Conservation (phyloP, 495 filamentous ascomycete species). For the Barbatosphaeria neglecta region DNA sequence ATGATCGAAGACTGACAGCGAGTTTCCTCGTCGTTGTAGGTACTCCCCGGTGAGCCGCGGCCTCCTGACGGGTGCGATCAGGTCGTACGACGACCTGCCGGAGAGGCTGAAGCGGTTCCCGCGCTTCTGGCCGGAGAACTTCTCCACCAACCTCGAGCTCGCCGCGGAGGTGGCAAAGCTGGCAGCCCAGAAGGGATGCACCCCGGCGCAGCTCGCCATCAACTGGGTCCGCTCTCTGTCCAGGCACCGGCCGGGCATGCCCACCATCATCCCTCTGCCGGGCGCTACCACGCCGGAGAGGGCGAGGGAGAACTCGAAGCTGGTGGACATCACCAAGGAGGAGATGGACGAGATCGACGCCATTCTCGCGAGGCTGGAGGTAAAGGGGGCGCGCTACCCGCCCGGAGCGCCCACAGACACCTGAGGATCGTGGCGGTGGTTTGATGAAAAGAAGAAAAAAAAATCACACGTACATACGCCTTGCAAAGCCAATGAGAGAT, state of each 20-base stretch:
- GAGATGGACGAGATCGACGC: slow-evolving; percentile 34
- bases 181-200: slow-evolving; percentile 56
- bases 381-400: slow-evolving; percentile 27
- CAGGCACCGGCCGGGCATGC: slow-evolving; percentile 43
- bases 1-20: background rate
- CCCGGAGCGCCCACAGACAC: slow-evolving; percentile 10
- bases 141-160: slow-evolving; percentile 61
- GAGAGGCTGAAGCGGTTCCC: slow-evolving; percentile 41
- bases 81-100: slow-evolving; percentile 50
- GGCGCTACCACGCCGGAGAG: slow-evolving; percentile 43
- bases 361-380: slow-evolving; percentile 21
- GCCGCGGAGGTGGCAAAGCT: slow-evolving; percentile 52
- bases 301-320: slow-evolving; percentile 33
- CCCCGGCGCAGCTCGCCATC: slow-evolving; percentile 63
- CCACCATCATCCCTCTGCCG: slow-evolving; percentile 69
- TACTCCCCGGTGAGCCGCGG: slow-evolving; percentile 39
- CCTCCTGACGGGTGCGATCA: slow-evolving; percentile 52
- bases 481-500: no score
- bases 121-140: slow-evolving; percentile 56
- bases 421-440: no score
- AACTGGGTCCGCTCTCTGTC: slow-evolving; percentile 49
- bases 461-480: no score
- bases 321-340: slow-evolving; percentile 25
- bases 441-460: no score
- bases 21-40: background rate